Percentiles rank a stretch among this genome's conserved stretches.
Conservation (phyloP, 2,329 filamentous ascomycete genomes). For the Anthostomella pinea region DNA sequence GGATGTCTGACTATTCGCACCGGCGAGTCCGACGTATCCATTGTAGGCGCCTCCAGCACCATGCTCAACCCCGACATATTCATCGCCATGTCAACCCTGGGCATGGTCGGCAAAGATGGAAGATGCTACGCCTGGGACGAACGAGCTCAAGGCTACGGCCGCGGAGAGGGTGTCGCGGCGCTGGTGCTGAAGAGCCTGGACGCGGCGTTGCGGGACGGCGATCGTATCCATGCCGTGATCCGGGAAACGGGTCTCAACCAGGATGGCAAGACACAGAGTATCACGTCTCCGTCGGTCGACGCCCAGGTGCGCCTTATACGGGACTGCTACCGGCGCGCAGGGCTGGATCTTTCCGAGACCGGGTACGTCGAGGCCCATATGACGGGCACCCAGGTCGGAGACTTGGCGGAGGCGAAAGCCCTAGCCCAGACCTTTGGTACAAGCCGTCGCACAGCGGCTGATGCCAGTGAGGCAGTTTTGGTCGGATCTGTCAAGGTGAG, state of each 20-base stretch:
- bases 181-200: slow-evolving; percentile 8
- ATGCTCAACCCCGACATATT: slow-evolving; percentile 3
- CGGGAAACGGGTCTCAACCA: slow-evolving; percentile 36
- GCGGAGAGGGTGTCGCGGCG: slow-evolving; percentile 11
- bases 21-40: not conserved
- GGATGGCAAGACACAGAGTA: slow-evolving; percentile 42
- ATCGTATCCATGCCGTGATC: slow-evolving; percentile 37
- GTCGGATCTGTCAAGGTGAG: slow-evolving; percentile 29
- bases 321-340: slow-evolving; percentile 31
- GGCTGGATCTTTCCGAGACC: slow-evolving; percentile 19
- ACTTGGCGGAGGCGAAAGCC: slow-evolving; percentile 23
- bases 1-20: not conserved
- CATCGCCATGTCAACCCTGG: not conserved
- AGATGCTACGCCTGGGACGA: slow-evolving; percentile 7
- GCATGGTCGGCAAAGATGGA: slow-evolving; percentile 3
- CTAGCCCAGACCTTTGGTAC: slow-evolving; percentile 7
- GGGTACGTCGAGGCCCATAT: slow-evolving; percentile 26
- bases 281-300: slow-evolving; percentile 40
- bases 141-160: slow-evolving; percentile 13
- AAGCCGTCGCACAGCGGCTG: too few species aligned
- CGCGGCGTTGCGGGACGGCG: slow-evolving; percentile 19
- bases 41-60: not conserved
- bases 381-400: slow-evolving; percentile 25
- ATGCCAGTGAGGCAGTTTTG: slow-evolving; percentile 1
- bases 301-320: slow-evolving; percentile 36